Conservation (phyloP, 2,329 filamentous ascomycete species). For the Fusarium sp. region DNA sequence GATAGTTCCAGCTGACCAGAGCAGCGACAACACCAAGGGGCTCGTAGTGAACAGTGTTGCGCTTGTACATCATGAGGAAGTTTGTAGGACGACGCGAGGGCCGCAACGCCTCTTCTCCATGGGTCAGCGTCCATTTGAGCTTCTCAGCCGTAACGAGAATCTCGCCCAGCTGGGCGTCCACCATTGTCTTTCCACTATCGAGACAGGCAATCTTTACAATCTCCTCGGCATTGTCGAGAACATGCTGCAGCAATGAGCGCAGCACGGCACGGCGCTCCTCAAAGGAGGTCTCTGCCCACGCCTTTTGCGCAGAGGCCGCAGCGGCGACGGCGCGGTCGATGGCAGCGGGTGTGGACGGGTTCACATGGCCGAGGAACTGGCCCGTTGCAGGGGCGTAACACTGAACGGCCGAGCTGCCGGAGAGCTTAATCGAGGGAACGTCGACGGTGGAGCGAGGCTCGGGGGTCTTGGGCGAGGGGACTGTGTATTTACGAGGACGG, state of each 20-base stretch:
- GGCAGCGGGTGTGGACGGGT: constrained; percentile 76
- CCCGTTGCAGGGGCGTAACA: constrained; percentile 93
- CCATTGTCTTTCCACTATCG: constrained; percentile 95
- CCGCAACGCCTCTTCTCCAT: constrained; percentile 83
- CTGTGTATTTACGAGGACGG: constrained; percentile 64
- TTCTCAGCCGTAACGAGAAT: constrained; percentile 94
- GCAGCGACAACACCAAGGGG: constrained; percentile 92
- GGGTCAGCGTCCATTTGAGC: constrained; percentile 89
- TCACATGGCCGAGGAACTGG: constrained; percentile 79
- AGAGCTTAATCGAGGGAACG: constrained; percentile 68
- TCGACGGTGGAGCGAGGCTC: constrained; percentile 66
- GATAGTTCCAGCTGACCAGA: constrained; percentile 96
- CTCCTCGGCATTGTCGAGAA: constrained; percentile 87
- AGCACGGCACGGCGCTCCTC: constrained; percentile 80
- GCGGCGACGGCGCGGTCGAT: constrained; percentile 82
- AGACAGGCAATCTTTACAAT: constrained; percentile 88
- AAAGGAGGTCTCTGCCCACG: constrained; percentile 83
- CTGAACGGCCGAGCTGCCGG: constrained; percentile 74
- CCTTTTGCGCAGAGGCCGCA: constrained; percentile 76
- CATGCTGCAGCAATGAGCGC: constrained; percentile 79
- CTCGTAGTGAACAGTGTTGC: constrained; percentile 89
- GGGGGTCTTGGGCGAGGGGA: constrained; percentile 70
- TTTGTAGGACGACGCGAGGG: constrained; percentile 83
- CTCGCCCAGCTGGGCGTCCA: constrained; percentile 93
- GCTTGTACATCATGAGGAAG: constrained; percentile 94